Conservation (phyloP, 2,329 filamentous ascomycete genomes). For the Polytolypa hystricis region DNA sequence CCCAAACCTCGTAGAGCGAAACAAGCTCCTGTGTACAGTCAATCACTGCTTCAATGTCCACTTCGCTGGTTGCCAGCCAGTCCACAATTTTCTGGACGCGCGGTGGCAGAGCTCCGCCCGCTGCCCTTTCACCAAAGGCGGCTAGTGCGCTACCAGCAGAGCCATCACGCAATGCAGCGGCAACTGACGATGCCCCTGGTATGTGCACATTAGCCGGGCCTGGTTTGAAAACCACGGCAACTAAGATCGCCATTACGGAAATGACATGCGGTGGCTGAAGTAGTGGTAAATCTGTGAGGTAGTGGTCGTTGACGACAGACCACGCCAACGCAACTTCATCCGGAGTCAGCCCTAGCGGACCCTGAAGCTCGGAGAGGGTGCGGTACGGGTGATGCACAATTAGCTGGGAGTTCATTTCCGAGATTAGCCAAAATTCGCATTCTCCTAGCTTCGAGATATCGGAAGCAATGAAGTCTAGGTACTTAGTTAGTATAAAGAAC, state of each 20-base stretch:
- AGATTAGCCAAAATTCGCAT: slow-evolving; percentile 87
- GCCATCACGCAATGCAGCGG: slow-evolving; percentile 27
- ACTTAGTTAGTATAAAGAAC: slow-evolving; percentile 12
- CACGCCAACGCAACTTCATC: slow-evolving; percentile 71
- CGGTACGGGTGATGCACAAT: slow-evolving; percentile 89
- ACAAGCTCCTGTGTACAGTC: slow-evolving; percentile 88
- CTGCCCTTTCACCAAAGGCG: slow-evolving; percentile 21
- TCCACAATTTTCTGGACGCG: slow-evolving; percentile 55
- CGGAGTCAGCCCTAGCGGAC: slow-evolving; percentile 57
- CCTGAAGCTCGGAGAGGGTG: slow-evolving; percentile 59
- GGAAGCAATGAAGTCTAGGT: slow-evolving; percentile 54
- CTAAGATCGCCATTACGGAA: slow-evolving; percentile 73
- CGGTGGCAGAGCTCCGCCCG: slow-evolving; percentile 20
- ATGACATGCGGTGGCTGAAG: slow-evolving; percentile 78
- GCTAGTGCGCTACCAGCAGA: slow-evolving; percentile 24
- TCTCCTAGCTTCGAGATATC: slow-evolving; percentile 81
- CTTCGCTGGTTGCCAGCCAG: slow-evolving; percentile 66
- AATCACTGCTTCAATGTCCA: slow-evolving; percentile 74
- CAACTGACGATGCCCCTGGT: slow-evolving; percentile 3
- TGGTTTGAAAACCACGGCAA: slow-evolving; percentile 59
- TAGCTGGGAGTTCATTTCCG: slow-evolving; percentile 78
- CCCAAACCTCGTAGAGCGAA: slow-evolving; percentile 71
- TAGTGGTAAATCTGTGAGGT: slow-evolving; percentile 81
- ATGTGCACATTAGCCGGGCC: slow-evolving; percentile 3
- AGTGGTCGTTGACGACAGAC: slow-evolving; percentile 83